These are phyloP conservation scores for Cladophialophora carrionii DNA, from an alignment of 2,329 filamentous ascomycete species.

Conservation along the genomic window DNA sequence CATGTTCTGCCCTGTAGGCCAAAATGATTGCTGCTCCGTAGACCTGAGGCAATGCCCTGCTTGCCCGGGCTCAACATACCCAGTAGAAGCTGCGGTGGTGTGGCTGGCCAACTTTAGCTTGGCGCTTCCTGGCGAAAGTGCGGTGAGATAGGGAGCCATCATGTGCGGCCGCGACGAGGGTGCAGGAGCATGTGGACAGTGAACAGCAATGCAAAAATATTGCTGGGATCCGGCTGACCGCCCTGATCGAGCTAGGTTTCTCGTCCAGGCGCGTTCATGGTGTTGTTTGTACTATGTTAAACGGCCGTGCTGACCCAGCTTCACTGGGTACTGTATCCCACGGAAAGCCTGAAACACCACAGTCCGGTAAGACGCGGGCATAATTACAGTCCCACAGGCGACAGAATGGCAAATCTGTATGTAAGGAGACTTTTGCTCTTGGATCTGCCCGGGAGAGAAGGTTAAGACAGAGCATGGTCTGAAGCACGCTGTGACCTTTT, in stretches of 20 bases:
- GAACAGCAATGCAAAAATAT: constrained; percentile 2
- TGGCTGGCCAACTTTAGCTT: background rate
- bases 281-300: background rate
- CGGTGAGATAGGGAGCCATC: constrained; percentile 28
- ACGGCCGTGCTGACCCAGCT: background rate
- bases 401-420: background rate
- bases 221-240: background rate
- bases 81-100: too few relatives aligned
- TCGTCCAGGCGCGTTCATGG: background rate
- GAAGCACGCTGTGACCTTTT: constrained; percentile 25
- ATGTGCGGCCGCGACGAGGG: constrained; percentile 19
- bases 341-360: background rate
- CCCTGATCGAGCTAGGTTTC: background rate
- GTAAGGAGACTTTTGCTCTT: background rate
- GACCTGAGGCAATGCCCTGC: background rate
- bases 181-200: background rate
- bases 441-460: background rate
- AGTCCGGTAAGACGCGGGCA: background rate
- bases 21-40: background rate
- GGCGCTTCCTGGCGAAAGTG: constrained; percentile 25
- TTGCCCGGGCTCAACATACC: background rate
- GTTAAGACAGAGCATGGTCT: background rate
- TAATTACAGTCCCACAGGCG: background rate
- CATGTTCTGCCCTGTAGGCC: background rate
- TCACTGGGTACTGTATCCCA: background rate